Evolutionary conservation across 768 basidiomycete species (phyloP).

Genomic region (Mycena alexandri): DNA sequence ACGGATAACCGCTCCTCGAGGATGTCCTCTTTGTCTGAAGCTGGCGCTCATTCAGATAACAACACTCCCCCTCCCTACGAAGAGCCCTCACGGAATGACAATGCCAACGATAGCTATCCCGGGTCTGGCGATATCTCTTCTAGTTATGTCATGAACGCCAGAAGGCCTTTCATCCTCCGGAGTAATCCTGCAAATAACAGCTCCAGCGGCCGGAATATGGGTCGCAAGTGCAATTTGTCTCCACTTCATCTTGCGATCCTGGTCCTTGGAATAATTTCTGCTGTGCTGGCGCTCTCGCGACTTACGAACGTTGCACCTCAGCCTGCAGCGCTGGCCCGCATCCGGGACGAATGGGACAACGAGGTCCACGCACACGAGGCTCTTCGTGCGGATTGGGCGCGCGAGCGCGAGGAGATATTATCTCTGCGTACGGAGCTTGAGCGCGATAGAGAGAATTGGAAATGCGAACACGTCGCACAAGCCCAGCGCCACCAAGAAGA

Average conservation of each 20-base stretch:
- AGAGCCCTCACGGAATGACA: conserved; percentile 22
- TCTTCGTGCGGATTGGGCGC: conserved; percentile 22
- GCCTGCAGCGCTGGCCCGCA: conserved; percentile 1
- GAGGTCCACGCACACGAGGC: conserved; percentile 22
- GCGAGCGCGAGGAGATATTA: conserved; percentile 20
- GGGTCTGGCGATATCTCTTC: conserved; percentile 17
- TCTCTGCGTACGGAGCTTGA: conserved; percentile 18
- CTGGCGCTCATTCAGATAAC: conserved; percentile 20
- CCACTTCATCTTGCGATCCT: conserved; percentile 23
- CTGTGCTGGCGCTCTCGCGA: conserved; percentile 18
- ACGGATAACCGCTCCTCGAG: conserved; percentile 18
- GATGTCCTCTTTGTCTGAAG: conserved; percentile 20
- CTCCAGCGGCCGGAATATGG: conserved; percentile 16
- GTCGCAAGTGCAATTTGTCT: conserved; percentile 17
- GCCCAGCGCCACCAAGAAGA: conserved; percentile 21
- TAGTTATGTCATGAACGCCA: conserved; percentile 14
- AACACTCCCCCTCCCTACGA: conserved; percentile 23
- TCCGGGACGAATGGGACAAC: conserved; percentile 18
- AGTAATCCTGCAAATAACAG: conserved; percentile 17
- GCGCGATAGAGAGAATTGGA: conserved; percentile 13
- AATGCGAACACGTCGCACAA: conserved; percentile 14
- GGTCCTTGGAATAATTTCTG: conserved; percentile 21
- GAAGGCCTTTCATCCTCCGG: conserved; percentile 9
- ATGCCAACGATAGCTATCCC: conserved; percentile 18
- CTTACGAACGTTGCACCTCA: conserved; percentile 10